Evolutionary conservation across 2,329 filamentous ascomycete genomes (phyloP).

Genomic region (Colletotrichum paranaense): DNA sequence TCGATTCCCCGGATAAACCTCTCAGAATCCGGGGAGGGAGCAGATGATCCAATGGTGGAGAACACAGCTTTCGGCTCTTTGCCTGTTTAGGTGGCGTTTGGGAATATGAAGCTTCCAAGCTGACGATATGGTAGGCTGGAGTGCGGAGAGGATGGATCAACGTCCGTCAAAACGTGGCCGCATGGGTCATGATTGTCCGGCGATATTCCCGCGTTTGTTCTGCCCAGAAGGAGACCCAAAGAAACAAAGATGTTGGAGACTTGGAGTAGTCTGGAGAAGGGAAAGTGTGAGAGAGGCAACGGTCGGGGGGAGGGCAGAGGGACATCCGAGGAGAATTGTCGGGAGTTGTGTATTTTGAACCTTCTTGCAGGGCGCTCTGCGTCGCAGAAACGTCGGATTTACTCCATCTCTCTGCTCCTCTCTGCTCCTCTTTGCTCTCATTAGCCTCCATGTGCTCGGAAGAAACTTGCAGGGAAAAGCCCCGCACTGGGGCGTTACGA

Average conservation of each 20-base stretch:
- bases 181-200: not conserved
- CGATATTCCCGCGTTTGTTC: not conserved
- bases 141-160: not conserved
- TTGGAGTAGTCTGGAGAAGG: not conserved
- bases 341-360: slow-evolving; percentile 9
- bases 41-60: not conserved
- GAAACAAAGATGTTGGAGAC: not conserved
- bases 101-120: not conserved
- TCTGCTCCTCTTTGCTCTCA: not conserved
- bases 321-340: slow-evolving; percentile 34
- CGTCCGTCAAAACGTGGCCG: not conserved
- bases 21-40: not conserved
- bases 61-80: not conserved
- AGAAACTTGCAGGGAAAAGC: slow-evolving; percentile 7
- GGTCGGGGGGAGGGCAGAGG: not conserved
- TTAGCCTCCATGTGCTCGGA: not conserved
- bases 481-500: slow-evolving; percentile 16
- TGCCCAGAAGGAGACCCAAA: not conserved
- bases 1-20: not conserved
- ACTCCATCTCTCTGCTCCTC: not conserved
- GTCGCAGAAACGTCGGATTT: slow-evolving; percentile 30
- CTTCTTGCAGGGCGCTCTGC: not conserved
- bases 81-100: not conserved
- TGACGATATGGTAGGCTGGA: not conserved
- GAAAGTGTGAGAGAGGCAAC: not conserved